Conservation (phyloP, 1,284 basidiomycete genomes). For the Sanghuangporus sanghuang region DNA sequence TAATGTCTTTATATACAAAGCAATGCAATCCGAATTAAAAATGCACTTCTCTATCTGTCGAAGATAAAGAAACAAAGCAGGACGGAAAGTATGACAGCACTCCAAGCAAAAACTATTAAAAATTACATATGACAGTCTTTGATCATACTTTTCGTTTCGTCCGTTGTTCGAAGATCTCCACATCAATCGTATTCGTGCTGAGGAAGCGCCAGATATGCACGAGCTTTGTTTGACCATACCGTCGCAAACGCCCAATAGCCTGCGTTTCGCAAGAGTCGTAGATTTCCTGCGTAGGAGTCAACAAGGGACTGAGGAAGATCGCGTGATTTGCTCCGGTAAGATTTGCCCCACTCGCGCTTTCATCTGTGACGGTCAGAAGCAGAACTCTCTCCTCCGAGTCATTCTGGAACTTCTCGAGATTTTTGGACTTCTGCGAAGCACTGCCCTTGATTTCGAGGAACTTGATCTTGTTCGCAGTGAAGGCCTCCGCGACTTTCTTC, state of each 20-base stretch:
- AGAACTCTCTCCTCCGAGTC: conserved; percentile 73
- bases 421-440: conserved; percentile 73
- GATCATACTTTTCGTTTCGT: conserved; percentile 20
- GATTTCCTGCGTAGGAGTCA: conserved; percentile 72
- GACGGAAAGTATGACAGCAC: neutral
- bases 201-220: conserved; percentile 82
- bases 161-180: conserved; percentile 64
- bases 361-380: conserved; percentile 88
- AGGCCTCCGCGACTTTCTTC: conserved; percentile 83
- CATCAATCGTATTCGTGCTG: conserved; percentile 81
- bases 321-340: conserved; percentile 92
- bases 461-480: conserved; percentile 65
- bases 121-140: neutral
- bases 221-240: conserved; percentile 79
- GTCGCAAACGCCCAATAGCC: conserved; percentile 82
- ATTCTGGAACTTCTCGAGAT: conserved; percentile 81
- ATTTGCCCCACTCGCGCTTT: conserved; percentile 90
- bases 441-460: conserved; percentile 82
- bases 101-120: neutral
- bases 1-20: no score
- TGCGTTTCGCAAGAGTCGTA: conserved; percentile 88
- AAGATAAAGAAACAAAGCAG: neutral
- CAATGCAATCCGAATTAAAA: neutral
- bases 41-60: neutral
- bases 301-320: conserved; percentile 88